Evolutionary conservation across 73 alveolate species (phyloP), one percentile per base, ranked within the genome.

Genomic region (Paraurostyla sp.): DNA sequence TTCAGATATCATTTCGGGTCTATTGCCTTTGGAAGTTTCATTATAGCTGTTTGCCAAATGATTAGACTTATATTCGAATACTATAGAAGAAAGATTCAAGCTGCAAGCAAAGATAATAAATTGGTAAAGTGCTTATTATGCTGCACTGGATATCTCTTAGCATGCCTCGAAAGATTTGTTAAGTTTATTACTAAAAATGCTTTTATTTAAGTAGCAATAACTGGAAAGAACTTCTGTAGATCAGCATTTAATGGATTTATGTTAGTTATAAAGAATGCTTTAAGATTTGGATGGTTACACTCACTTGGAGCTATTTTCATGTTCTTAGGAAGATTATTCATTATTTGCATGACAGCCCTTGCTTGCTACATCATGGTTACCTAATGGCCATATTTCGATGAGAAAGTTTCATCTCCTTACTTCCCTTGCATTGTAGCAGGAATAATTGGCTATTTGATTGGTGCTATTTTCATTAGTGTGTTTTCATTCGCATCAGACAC

Each of bases 221-320:
- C 97, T 25, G 96, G 99, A 78, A 95, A 93, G 75, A 93, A 89
- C 68, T 98, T 98, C 96, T 98, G 99, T 84, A 71, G 92, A 36
- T 94, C 99, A 9, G 99, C 99, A 27, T 94, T 98, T 97, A 95
- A 92, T 59, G 99, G 99, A 18, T 96, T 98, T 91, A 93, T 92
- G 76, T 81, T 97, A 23, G 92, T 98, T 59, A 65, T 98, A 80
- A 93, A 98, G 48, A 98, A 98, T 90, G 98, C 98, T 43, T 97
- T 97, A 87, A 96, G 99, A 92, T 98, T 98, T 82, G 95, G 98
- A 13, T 94, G 95, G 40, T 97, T 95, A 0, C 93, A 93, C 45
- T 91, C 97, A 18, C 82, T 98, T 16, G 99, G 99, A 49, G 96
- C 92, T 20, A 94, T 97, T 58, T 97, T 98, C 92, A 94, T 96